These are phyloP conservation scores for Trichoderma sp. DNA, from an alignment of 2,329 filamentous ascomycete species.

Conservation along the genomic window DNA sequence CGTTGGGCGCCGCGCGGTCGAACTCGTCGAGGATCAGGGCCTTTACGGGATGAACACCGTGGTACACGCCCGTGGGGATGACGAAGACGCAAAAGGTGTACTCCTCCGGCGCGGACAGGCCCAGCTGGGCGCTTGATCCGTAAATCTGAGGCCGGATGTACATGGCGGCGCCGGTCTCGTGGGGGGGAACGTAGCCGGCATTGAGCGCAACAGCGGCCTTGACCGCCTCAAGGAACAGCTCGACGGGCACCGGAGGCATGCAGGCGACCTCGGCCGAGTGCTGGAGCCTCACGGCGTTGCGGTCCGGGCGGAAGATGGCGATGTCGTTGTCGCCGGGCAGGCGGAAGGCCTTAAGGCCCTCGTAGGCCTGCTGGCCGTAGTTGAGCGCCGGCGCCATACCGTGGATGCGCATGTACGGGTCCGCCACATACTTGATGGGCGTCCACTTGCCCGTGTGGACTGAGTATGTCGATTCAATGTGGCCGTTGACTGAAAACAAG, in stretches of 20 bases:
- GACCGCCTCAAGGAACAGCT: slow-evolving; percentile 73
- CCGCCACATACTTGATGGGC: slow-evolving; percentile 71
- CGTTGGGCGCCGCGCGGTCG: slow-evolving; percentile 87
- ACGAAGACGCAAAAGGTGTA: slow-evolving; percentile 91
- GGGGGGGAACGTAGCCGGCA: slow-evolving; percentile 86
- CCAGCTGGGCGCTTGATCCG: slow-evolving; percentile 82
- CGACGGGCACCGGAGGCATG: slow-evolving; percentile 74
- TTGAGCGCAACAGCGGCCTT: slow-evolving; percentile 83
- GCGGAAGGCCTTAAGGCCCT: slow-evolving; percentile 97
- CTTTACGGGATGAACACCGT: slow-evolving; percentile 83
- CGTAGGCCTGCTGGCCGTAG: slow-evolving; percentile 97
- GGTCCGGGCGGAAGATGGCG: slow-evolving; percentile 81
- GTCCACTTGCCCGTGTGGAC: slow-evolving; percentile 74
- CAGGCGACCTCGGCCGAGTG: slow-evolving; percentile 81
- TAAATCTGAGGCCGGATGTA: slow-evolving; percentile 90
- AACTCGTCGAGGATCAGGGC: slow-evolving; percentile 89
- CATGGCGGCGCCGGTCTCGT: slow-evolving; percentile 84
- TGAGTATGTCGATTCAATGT: slow-evolving; percentile 85
- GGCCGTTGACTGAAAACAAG: slow-evolving; percentile 71
- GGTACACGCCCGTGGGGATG: slow-evolving; percentile 89
- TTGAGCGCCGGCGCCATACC: slow-evolving; percentile 95
- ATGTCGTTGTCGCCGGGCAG: slow-evolving; percentile 66
- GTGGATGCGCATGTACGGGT: slow-evolving; percentile 84
- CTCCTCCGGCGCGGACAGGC: slow-evolving; percentile 82
- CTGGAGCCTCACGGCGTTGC: slow-evolving; percentile 81